Evolutionary conservation across 257 asterid species (phyloP), one percentile per base, ranked within the genome.

Genomic region (Solanum clarkiae): DNA sequence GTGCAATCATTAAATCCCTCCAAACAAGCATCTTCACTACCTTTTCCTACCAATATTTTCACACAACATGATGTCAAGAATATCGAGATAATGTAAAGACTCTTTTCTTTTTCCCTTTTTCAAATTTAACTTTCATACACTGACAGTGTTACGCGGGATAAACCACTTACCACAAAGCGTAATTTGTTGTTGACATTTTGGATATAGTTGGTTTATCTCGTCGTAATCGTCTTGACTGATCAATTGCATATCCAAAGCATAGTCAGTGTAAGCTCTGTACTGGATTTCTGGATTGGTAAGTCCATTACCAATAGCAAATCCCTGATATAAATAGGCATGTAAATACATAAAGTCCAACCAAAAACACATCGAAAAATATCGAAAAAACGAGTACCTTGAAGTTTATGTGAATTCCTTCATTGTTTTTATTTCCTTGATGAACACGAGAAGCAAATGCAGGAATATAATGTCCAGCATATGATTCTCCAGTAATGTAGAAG

Each of bases 391-490:
- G 10, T 85, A 84, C 89, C 89, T 87, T 87, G 57, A 87, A 69
- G 86, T 87, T 87, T 80, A 87, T 84, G 55, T 80, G 62, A 79
- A 45, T 69, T 84, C 89, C 89, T 63, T 87, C 87, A 24, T 84
- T 80, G 1, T 84, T 84, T 62, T 84, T 87, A 17, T 87, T 92
- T 66, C 91, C 88, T 59, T 55, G 82, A 16, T 85, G 86, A 84
- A 91, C 84, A 16, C 85, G 85, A 71, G 90, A 60, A 51, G 92
- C 93, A 82, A 92, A 90, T 77, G 91, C 93, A 20, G 94, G 94
- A 80, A 92, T 86, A 12, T 91, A 92, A 80, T 92, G 89, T 10
- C 94, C 93, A 9, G 93, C 94, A 81, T 92, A 92, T 72, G 95
- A 92, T 91, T 91, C 93, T 56, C 95, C 95, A 7, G 92, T 91